Percentiles rank a stretch among this genome's conserved stretches.
These are phyloP conservation scores for Fusarium drepaniforme DNA, from an alignment of 2,329 filamentous ascomycete genomes.

Conservation along the genomic window DNA sequence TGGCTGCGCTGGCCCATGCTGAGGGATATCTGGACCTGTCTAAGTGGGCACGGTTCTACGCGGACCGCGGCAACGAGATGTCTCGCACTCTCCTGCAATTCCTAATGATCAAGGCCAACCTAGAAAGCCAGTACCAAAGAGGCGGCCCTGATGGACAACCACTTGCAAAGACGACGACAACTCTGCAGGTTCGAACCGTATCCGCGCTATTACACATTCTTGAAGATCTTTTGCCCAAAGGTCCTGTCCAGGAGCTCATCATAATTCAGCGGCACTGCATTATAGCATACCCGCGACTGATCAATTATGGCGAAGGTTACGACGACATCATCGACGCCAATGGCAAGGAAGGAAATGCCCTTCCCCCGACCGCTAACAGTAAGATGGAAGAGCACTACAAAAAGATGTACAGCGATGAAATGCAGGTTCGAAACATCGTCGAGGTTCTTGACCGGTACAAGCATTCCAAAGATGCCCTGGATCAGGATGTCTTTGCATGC, in stretches of 20 bases:
- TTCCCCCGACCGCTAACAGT: slow-evolving; percentile 82
- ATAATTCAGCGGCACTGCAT: slow-evolving; percentile 88
- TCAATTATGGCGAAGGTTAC: slow-evolving; percentile 95
- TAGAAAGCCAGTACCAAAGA: slow-evolving; percentile 82
- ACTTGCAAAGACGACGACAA: slow-evolving; percentile 72
- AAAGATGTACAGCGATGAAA: slow-evolving; percentile 94
- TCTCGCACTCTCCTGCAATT: slow-evolving; percentile 82
- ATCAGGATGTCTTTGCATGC: slow-evolving; percentile 96
- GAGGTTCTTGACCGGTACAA: slow-evolving; percentile 89
- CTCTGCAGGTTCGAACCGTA: slow-evolving; percentile 87
- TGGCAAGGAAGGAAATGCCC: slow-evolving; percentile 81
- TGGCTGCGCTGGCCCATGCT: slow-evolving; percentile 87
- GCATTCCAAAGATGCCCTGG: slow-evolving; percentile 82
- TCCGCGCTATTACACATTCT: slow-evolving; percentile 84
- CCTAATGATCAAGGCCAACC: slow-evolving; percentile 83
- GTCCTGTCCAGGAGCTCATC: slow-evolving; percentile 76
- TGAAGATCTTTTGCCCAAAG: slow-evolving; percentile 74
- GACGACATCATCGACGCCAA: slow-evolving; percentile 93
- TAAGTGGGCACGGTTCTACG: slow-evolving; percentile 81
- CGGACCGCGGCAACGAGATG: slow-evolving; percentile 75
- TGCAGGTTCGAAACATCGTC: slow-evolving; percentile 88
- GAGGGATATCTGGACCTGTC: slow-evolving; percentile 83
- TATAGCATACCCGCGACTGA: slow-evolving; percentile 90
- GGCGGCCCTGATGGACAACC: slow-evolving; percentile 70
- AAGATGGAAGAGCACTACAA: slow-evolving; percentile 99